Base-by-base conservation (phyloP, 495 filamentous ascomycete genomes). In the Penicillium crystallinum region DNA sequence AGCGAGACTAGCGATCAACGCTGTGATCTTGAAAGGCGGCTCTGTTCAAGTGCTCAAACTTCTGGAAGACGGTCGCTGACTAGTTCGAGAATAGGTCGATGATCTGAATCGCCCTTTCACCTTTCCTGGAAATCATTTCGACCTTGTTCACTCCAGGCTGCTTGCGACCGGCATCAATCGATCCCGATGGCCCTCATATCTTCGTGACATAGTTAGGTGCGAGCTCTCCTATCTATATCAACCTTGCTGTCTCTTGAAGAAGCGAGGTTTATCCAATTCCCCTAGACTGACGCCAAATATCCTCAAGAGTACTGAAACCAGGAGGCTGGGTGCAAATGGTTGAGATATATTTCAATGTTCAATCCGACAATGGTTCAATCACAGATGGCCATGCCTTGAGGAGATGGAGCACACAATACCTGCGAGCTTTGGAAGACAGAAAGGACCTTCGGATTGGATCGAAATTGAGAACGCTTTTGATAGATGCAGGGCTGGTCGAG, bases 291-390 rank as follows among this genome's bases (percentile, higher is more conserved):
- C 61, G 37, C 27, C 36, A 43, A 45, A 34, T 12, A 12, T 41
- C 8, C 23, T 58, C 47, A 59, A 81, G 79, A 52, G 75, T 86
- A 4, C 60, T 84, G 42, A 87, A 78, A 54, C 80, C 78, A 31
- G 81, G 86, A 21, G 90, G 93, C 15, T 97, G 91, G 91, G 79
- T 90, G 44, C 93, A 98, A 64, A 85, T 97, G 80, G 79, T 88
- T 22, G 93, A 98, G 64, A 80, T 90, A 53, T 91, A 95, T 59
- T 86, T 83, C 67, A 91, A 88, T 55, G 82, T 89, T 25, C 92
- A 97, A 63, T 96, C 90, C 2, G 87, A 95, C 59, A 96, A 90
- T 56, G 93, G 93, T 22, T 84, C 81, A 7, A 77, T 97, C 54
- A 86, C 80, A 11, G 77, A 83, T 12, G 68, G 78, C 46, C 83